phyloP scores from a whole-genome alignment of 345 rosid genomes.

The Stellera chamaejasme region DNA sequence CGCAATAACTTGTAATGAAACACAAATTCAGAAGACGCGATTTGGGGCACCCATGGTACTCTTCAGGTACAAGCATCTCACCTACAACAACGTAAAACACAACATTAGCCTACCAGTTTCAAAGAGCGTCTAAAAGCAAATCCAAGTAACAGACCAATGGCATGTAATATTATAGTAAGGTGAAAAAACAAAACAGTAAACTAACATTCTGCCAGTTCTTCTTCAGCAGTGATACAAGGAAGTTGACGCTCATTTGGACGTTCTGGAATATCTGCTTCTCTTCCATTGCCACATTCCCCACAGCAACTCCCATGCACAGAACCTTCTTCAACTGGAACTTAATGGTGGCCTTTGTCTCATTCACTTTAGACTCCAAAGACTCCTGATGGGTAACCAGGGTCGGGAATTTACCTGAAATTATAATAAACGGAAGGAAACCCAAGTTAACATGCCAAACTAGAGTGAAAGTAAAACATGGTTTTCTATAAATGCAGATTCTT shows the following conservation, averaged over 20 bases:
- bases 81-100: slow-evolving; percentile 26
- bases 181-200: slow-evolving; percentile 1
- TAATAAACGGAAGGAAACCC: too few relatives aligned
- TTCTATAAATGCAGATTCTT: too few relatives aligned
- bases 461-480: too few relatives aligned
- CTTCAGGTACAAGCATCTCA: slow-evolving; percentile 72
- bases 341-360: slow-evolving; percentile 69
- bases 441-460: too few relatives aligned
- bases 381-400: slow-evolving; percentile 73
- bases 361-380: slow-evolving; percentile 65
- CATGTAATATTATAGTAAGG: too few relatives aligned
- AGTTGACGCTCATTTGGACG: too few relatives aligned
- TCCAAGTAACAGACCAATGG: too few relatives aligned
- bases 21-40: slow-evolving; percentile 37
- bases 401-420: slow-evolving; percentile 68
- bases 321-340: slow-evolving; percentile 83
- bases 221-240: slow-evolving; percentile 31
- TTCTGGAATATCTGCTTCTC: slow-evolving; percentile 26
- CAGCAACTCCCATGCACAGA: slow-evolving; percentile 88
- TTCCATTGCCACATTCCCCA: slow-evolving; percentile 58
- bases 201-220: slow-evolving; percentile 82
- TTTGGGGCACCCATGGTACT: slow-evolving; percentile 68
- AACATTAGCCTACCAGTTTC: background rate
- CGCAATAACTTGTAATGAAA: too few relatives aligned
- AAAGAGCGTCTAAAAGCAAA: background rate